Evolutionary conservation across 2,329 filamentous ascomycete genomes (phyloP).

Genomic region (Cyanodermella asteris): DNA sequence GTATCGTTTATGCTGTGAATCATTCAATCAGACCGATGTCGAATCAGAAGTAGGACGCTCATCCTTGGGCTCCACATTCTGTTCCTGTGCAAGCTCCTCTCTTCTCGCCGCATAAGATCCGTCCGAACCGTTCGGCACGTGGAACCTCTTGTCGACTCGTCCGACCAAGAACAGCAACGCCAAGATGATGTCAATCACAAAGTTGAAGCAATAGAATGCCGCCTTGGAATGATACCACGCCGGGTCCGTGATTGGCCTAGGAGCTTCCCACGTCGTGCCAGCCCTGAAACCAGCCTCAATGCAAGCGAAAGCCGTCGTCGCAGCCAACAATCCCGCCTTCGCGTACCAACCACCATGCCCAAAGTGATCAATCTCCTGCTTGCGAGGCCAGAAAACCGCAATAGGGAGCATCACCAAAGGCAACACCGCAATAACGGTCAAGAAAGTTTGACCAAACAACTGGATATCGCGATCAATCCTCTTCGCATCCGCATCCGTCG

Average conservation of each 20-base stretch:
- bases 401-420: slow-evolving; percentile 35
- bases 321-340: slow-evolving; percentile 43
- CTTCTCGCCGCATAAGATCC: no score
- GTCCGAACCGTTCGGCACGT: slow-evolving; percentile 52
- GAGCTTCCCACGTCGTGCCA: slow-evolving; percentile 32
- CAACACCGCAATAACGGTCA: slow-evolving; percentile 44
- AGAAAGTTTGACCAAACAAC: slow-evolving; percentile 37
- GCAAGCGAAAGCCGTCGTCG: slow-evolving; percentile 36
- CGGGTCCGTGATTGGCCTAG: slow-evolving; percentile 28
- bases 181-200: slow-evolving; percentile 48
- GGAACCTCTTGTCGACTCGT: slow-evolving; percentile 55
- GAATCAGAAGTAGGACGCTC: no score
- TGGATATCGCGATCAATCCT: slow-evolving; percentile 39
- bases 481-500: slow-evolving; percentile 29
- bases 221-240: slow-evolving; percentile 51
- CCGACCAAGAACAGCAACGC: slow-evolving; percentile 42
- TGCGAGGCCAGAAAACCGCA: slow-evolving; percentile 25
- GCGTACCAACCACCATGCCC: slow-evolving; percentile 43
- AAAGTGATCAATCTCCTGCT: slow-evolving; percentile 32
- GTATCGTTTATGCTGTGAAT: no score
- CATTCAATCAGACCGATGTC: no score
- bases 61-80: no score
- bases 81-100: no score
- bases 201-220: slow-evolving; percentile 65
- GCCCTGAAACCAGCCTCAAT: slow-evolving; percentile 49